Evolutionary conservation across 257 asterid genomes (phyloP).

Genomic region (Gynochthodes officinalis): DNA sequence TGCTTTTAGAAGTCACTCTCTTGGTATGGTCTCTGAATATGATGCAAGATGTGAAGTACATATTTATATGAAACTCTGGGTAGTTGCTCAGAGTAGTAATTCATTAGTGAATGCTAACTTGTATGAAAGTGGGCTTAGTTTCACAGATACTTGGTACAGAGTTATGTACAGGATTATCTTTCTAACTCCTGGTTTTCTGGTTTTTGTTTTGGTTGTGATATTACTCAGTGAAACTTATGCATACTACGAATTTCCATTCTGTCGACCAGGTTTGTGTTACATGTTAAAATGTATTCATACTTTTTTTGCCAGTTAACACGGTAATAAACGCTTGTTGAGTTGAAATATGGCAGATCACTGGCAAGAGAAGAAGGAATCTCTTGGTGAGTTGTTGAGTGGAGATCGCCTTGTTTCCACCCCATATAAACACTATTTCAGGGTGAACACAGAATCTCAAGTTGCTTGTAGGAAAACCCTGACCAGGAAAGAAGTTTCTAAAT

Average conservation of each 20-base stretch:
- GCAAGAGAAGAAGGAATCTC: constrained; percentile 9
- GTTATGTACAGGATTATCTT: no score
- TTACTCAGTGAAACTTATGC: no score
- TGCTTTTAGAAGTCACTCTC: not conserved
- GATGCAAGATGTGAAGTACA: not conserved
- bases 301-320: not conserved
- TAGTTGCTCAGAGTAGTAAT: not conserved
- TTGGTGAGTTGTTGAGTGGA: constrained; percentile 13
- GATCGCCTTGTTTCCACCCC: constrained; percentile 14
- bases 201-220: no score
- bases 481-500: constrained; percentile 18
- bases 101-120: not conserved
- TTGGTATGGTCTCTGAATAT: not conserved
- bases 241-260: no score
- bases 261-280: no score
- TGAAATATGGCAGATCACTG: constrained; percentile 6
- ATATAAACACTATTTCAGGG: constrained; percentile 1
- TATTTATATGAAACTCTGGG: not conserved
- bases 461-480: constrained; percentile 1
- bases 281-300: no score
- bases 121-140: not conserved
- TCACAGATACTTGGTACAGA: no score
- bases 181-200: no score
- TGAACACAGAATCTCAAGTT: not conserved
- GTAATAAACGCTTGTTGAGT: not conserved